Evolutionary conservation across 1,284 basidiomycete species (phyloP).

Genomic region (Moniliella sp.): DNA sequence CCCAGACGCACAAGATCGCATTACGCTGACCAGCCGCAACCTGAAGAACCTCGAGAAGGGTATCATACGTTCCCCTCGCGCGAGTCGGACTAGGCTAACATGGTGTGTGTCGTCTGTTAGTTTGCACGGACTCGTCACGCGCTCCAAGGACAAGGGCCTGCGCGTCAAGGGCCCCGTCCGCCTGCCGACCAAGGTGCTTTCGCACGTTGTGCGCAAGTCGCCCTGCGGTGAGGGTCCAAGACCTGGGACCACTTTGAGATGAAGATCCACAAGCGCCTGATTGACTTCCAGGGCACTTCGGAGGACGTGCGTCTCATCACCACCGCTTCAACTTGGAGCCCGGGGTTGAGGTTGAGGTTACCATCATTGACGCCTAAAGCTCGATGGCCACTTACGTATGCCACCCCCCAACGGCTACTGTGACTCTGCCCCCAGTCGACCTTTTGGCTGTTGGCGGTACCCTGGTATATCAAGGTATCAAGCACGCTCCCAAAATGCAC

Average conservation of each 20-base stretch:
- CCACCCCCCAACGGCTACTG: no score
- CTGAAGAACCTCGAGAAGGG: conserved; percentile 92
- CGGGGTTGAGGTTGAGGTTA: conserved; percentile 97
- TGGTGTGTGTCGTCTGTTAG: no score
- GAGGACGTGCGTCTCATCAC: conserved; percentile 99
- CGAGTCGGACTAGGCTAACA: no score
- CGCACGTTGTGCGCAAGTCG: conserved; percentile 70
- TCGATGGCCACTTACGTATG: no score
- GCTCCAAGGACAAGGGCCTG: conserved; percentile 98
- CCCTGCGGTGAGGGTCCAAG: conserved; percentile 85
- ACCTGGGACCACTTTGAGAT: conserved; percentile 99
- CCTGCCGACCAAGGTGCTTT: conserved; percentile 91
- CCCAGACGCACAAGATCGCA: conserved; percentile 98
- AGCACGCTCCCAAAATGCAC: no score
- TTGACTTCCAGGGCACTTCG: conserved; percentile 91
- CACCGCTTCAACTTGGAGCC: no score
- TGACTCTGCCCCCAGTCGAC: no score
- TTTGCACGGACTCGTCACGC: conserved; percentile 93
- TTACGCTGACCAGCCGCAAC: conserved; percentile 92
- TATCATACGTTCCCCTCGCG: no score
- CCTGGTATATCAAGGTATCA: no score
- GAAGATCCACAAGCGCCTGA: conserved; percentile 97
- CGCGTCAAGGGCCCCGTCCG: conserved; percentile 97
- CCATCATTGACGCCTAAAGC: conserved; percentile 51
- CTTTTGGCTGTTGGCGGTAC: no score